These are phyloP conservation scores for Chenopodium quinoa DNA, from an alignment of 148 eudicot genomes.

Conservation along the genomic window DNA sequence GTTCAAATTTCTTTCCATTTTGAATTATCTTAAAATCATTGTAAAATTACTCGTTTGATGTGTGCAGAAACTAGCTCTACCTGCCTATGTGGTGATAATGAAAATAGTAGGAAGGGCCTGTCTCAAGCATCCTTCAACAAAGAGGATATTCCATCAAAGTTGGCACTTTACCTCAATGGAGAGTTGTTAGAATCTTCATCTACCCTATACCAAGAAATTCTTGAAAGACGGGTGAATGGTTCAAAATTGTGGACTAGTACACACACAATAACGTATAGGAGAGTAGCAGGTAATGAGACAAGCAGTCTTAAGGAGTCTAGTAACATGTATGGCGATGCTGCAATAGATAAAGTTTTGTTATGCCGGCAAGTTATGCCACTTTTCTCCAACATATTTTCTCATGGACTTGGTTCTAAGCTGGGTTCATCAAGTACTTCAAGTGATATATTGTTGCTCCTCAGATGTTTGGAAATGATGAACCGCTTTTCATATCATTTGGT, in stretches of 20 bases:
- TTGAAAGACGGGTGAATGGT: conserved; percentile 41
- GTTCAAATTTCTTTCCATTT: background rate
- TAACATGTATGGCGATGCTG: conserved; percentile 13
- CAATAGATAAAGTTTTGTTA: conserved; percentile 24
- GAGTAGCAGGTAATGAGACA: conserved; percentile 28
- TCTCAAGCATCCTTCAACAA: conserved; percentile 30
- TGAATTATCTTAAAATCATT: background rate
- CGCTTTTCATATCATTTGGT: conserved; percentile 59
- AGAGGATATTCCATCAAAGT: conserved; percentile 42
- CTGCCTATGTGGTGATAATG: conserved; percentile 1
- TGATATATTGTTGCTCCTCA: conserved; percentile 64
- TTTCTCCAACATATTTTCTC: conserved; percentile 37
- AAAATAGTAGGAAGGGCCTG: conserved; percentile 20
- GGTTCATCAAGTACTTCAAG: conserved; percentile 50
- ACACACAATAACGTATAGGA: conserved; percentile 58
- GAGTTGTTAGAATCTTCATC: conserved; percentile 43
- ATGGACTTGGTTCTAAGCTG: conserved; percentile 42
- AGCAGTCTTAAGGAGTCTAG: conserved; percentile 10
- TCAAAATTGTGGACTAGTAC: conserved; percentile 58
- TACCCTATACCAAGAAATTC: conserved; percentile 74
- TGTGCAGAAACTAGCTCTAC: conserved; percentile 28
- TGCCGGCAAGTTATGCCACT: conserved; percentile 40
- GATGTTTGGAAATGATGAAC: conserved; percentile 73
- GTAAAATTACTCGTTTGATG: background rate
- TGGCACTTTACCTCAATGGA: conserved; percentile 69